phyloP scores from a whole-genome alignment of 768 basidiomycete species.

The Galerina marginata region DNA sequence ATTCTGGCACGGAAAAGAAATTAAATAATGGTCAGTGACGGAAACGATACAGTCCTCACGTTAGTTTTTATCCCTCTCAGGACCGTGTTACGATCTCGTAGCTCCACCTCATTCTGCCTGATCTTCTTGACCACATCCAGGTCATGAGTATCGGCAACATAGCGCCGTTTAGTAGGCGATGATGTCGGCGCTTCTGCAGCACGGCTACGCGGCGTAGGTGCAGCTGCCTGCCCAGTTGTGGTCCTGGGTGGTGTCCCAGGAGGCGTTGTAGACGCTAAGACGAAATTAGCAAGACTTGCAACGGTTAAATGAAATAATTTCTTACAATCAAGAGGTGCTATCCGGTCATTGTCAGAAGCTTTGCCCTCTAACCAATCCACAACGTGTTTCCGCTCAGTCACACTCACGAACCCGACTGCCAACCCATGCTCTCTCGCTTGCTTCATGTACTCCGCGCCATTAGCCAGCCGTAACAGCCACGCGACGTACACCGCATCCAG shows the following conservation, averaged over 20 bases:
- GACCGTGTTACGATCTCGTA: slow-evolving; percentile 82
- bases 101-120: slow-evolving; percentile 73
- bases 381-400: slow-evolving; percentile 85
- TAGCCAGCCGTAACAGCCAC: slow-evolving; percentile 76
- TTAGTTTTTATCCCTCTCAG: slow-evolving; percentile 84
- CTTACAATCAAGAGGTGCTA: slow-evolving; percentile 53
- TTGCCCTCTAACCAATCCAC: slow-evolving; percentile 85
- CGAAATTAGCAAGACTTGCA: slow-evolving; percentile 3
- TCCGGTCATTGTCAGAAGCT: slow-evolving; percentile 51
- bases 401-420: slow-evolving; percentile 77
- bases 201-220: slow-evolving; percentile 34
- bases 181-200: slow-evolving; percentile 37
- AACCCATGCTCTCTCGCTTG: slow-evolving; percentile 79
- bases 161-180: slow-evolving; percentile 72
- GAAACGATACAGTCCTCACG: slow-evolving; percentile 49
- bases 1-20: slow-evolving; percentile 56
- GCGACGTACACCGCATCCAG: slow-evolving; percentile 86
- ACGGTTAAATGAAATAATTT: slow-evolving; percentile 3
- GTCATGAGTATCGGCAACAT: slow-evolving; percentile 79
- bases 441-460: slow-evolving; percentile 88
- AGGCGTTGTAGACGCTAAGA: slow-evolving; percentile 46
- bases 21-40: neutral
- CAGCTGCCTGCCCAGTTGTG: slow-evolving; percentile 31
- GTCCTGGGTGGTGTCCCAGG: slow-evolving; percentile 53
- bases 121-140: slow-evolving; percentile 89